Base-by-base conservation (phyloP, 1,284 basidiomycete genomes). In the Cerrena zonata region DNA sequence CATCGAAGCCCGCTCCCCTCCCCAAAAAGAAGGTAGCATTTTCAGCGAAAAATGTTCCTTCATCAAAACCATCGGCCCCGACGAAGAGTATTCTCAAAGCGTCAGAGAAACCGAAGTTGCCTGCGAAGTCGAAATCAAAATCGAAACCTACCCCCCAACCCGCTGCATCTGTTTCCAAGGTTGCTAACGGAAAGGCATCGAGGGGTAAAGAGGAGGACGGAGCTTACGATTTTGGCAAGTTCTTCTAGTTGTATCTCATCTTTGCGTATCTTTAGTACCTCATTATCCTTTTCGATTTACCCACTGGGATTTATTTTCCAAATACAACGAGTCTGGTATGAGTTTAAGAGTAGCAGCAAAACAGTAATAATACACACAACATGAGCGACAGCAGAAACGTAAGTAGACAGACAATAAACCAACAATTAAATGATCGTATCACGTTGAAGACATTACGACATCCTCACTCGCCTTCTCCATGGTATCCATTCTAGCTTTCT, bases 401-500 rank as follows among this genome's bases (percentile, higher is more conserved):
- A 23, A 23, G 41, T 42, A 25, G 25, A 48, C 22, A 11, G 5
- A 39, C 27, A 48, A 21, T 23, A 38, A 38, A n/a, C 27, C 24
- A 23, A 36, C 43, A 18, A 13, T 23, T 22, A 48, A 25, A 34
- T 7, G 30, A 34, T 7, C 7, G 30, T 34, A 34, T 34, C n/a
- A n/a, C n/a, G 12, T 34, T 52, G 47, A 61, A 39, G 44, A 53
- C 67, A 69, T 69, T n/a, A 61, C 58, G 22, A 68, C 56, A 57
- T 69, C 68, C 47, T 69, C 68, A 23, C 42, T 57, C 44, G 65
- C 63, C 26, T 53, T 55, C 49, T 58, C 60, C 27, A 45, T 59
- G 51, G 54, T 57, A 56, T 61, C 65, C 54, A 63, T 58, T 57
- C 67, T 69, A 34, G 62, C 65, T 56, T 79, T 82, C 50, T 77